phyloP scores from a whole-genome alignment of 305 asterid genomes.

The Plantago lanceolata region DNA sequence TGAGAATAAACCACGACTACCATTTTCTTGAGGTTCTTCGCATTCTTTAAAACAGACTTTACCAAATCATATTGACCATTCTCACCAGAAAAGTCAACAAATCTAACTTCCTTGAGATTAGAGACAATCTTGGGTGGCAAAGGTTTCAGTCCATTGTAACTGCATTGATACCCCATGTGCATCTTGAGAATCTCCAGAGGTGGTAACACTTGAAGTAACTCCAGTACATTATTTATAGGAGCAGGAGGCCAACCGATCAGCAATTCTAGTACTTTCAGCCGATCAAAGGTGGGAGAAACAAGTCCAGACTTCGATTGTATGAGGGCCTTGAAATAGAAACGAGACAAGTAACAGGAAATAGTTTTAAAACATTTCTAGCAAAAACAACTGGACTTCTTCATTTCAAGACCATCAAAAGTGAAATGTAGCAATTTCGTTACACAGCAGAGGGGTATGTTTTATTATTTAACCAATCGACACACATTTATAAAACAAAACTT shows the following conservation, averaged over 20 bases:
- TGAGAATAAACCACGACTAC: neutral
- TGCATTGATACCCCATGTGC: neutral
- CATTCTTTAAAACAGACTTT: neutral
- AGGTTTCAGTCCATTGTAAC: neutral
- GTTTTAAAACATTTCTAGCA: neutral
- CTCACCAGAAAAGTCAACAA: neutral
- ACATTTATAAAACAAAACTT: no score
- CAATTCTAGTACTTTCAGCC: neutral
- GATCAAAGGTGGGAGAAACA: neutral
- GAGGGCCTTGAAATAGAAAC: neutral
- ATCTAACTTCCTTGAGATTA: neutral
- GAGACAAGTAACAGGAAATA: neutral
- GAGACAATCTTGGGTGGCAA: neutral
- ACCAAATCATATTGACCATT: neutral
- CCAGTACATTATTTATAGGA: neutral
- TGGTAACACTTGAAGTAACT: constrained; percentile 2
- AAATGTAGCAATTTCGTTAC: no score
- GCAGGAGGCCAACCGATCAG: no score
- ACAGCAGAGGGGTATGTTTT: no score
- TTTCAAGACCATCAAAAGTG: no score
- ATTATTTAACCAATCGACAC: no score
- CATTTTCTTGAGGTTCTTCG: neutral
- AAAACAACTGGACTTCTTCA: neutral
- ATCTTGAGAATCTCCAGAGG: neutral
- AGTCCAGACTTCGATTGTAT: neutral